phyloP scores from a whole-genome alignment of 2,329 filamentous ascomycete species.

The Helicocarpus griseus region DNA sequence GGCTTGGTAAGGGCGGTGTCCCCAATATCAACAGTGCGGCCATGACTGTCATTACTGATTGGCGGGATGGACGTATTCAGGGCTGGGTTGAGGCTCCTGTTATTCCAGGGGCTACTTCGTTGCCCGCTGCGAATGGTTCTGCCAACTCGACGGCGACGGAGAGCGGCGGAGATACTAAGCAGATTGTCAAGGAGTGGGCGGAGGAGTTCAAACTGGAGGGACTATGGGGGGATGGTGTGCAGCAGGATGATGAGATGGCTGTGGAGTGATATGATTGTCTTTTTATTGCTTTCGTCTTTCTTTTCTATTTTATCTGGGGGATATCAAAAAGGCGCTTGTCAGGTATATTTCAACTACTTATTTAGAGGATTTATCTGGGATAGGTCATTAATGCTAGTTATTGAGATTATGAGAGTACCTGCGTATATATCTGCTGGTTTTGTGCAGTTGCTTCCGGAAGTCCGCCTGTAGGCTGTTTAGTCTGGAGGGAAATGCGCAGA shows the following conservation, averaged over 20 bases:
- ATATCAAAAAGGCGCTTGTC: not conserved
- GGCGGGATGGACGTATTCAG: slow-evolving; percentile 89
- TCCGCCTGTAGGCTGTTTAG: too few species aligned
- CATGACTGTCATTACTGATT: slow-evolving; percentile 91
- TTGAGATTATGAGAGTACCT: slow-evolving; percentile 1
- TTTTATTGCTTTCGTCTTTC: not conserved
- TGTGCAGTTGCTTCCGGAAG: not conserved
- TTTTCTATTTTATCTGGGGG: not conserved
- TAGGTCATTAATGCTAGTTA: slow-evolving; percentile 1
- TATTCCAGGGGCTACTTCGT: slow-evolving; percentile 44
- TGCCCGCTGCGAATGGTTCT: slow-evolving; percentile 25
- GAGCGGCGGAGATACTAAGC: slow-evolving; percentile 56
- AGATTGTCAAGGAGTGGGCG: slow-evolving; percentile 87
- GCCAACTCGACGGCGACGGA: slow-evolving; percentile 23
- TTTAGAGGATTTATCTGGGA: not conserved
- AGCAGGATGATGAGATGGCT: slow-evolving; percentile 30
- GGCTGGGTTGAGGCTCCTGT: slow-evolving; percentile 77
- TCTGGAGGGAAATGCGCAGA: too few species aligned
- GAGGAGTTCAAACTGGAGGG: slow-evolving; percentile 93
- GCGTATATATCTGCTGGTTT: not conserved
- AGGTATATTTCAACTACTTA: not conserved
- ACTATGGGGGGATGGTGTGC: slow-evolving; percentile 63
- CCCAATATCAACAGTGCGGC: slow-evolving; percentile 83
- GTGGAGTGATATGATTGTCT: slow-evolving; percentile 23
- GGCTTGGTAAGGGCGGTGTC: slow-evolving; percentile 78